Evolutionary conservation across 2,329 filamentous ascomycete species (phyloP).

Genomic region (Corniculantispora saksenae): DNA sequence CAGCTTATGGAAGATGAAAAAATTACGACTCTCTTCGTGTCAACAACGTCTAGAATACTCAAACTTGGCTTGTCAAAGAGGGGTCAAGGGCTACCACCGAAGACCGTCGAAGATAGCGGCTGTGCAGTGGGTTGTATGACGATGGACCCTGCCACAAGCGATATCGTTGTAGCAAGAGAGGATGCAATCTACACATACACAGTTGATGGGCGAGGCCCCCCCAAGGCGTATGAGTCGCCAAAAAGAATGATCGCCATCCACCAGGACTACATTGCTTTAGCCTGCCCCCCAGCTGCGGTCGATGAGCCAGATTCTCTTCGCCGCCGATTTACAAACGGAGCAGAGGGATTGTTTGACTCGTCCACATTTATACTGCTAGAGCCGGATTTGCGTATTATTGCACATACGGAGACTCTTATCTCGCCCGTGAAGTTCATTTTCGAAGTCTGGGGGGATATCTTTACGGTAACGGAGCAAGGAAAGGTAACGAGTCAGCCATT

Average conservation of each 20-base stretch:
- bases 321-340: slow-evolving; percentile 70
- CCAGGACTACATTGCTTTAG: slow-evolving; percentile 82
- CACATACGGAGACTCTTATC: slow-evolving; percentile 82
- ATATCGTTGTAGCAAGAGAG: slow-evolving; percentile 88
- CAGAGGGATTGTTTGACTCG: slow-evolving; percentile 80
- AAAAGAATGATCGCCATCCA: slow-evolving; percentile 81
- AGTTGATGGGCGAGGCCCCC: slow-evolving; percentile 78
- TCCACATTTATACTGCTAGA: slow-evolving; percentile 91
- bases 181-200: slow-evolving; percentile 97
- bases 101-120: slow-evolving; percentile 84
- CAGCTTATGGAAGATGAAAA: slow-evolving; percentile 66
- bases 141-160: slow-evolving; percentile 73
- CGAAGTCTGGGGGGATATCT: slow-evolving; percentile 87
- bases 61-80: slow-evolving; percentile 84
- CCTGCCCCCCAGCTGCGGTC: slow-evolving; percentile 69
- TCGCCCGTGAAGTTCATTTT: slow-evolving; percentile 80
- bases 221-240: slow-evolving; percentile 86
- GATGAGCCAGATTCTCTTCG: slow-evolving; percentile 64
- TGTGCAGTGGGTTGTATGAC: slow-evolving; percentile 97
- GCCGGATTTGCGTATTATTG: slow-evolving; percentile 84
- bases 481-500: slow-evolving; percentile 59
- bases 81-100: slow-evolving; percentile 85
- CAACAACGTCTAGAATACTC: slow-evolving; percentile 84
- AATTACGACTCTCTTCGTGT: slow-evolving; percentile 81
- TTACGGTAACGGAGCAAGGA: slow-evolving; percentile 86